phyloP scores from a whole-genome alignment of 495 filamentous ascomycete genomes.

The Chaetomium fimeti region DNA sequence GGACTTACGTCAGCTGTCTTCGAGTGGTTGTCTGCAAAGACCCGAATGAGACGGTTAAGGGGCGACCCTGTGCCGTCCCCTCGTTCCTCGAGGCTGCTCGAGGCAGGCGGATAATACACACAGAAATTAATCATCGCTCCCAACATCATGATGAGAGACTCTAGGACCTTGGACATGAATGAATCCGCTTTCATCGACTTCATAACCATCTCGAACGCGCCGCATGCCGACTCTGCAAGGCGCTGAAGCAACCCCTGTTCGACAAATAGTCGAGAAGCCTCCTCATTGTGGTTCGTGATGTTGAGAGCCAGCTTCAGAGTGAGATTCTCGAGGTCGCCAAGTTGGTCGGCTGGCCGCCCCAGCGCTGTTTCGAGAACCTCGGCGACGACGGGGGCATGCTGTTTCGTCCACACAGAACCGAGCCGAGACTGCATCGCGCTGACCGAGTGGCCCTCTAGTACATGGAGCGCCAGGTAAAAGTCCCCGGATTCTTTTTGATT shows the following conservation, averaged over 20 bases:
- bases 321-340: constrained; percentile 39
- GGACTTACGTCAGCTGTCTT: constrained; percentile 51
- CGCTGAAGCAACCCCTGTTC: constrained; percentile 54
- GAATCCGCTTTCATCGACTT: constrained; percentile 40
- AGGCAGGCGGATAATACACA: constrained; percentile 64
- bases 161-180: constrained; percentile 49
- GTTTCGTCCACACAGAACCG: constrained; percentile 38
- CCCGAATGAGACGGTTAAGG: constrained; percentile 47
- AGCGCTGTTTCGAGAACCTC: constrained; percentile 39
- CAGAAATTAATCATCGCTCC: constrained; percentile 88
- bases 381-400: constrained; percentile 45
- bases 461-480: constrained; percentile 41
- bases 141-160: constrained; percentile 73
- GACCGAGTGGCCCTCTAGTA: constrained; percentile 48
- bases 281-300: constrained; percentile 76
- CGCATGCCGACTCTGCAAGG: constrained; percentile 48
- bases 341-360: constrained; percentile 32
- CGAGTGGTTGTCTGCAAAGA: constrained; percentile 54
- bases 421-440: constrained; percentile 39
- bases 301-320: constrained; percentile 77
- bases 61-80: constrained; percentile 33
- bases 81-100: constrained; percentile 37
- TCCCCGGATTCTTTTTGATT: constrained; percentile 38
- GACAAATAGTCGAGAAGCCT: constrained; percentile 65
- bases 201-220: constrained; percentile 46